Conservation (phyloP, 192 early-diverging fungal genomes). For the Coemansia sp. region DNA sequence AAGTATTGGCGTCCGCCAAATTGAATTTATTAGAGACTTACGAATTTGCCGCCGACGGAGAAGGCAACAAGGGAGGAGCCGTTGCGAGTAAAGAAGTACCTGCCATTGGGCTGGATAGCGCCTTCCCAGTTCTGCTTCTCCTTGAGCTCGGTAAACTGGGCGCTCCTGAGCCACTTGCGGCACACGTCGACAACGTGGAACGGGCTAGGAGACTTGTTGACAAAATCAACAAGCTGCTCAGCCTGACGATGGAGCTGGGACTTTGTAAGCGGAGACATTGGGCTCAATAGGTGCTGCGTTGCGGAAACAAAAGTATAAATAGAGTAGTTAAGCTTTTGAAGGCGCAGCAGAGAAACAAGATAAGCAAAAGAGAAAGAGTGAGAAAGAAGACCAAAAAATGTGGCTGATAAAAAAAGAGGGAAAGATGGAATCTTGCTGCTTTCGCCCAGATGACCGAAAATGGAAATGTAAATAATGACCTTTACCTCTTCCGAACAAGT, state of each 20-base stretch:
- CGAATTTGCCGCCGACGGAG: constrained; percentile 85
- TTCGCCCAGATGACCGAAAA: neutral
- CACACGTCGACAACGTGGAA: constrained; percentile 94
- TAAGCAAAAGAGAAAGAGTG: neutral
- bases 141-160: constrained; percentile 84
- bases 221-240: constrained; percentile 76
- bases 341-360: constrained; percentile 1
- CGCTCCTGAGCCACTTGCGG: constrained; percentile 64
- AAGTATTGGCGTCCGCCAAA: neutral
- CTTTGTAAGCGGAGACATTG: constrained; percentile 45
- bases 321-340: neutral
- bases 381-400: neutral
- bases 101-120: constrained; percentile 70
- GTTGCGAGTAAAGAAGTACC: constrained; percentile 98
- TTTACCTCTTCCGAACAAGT: too few species aligned
- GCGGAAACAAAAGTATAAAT: neutral
- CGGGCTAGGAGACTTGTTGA: constrained; percentile 90
- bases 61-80: constrained; percentile 85
- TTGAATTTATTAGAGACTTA: neutral
- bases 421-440: neutral
- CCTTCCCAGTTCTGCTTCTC: constrained; percentile 84
- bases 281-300: neutral
- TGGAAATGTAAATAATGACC: neutral
- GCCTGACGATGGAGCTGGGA: constrained; percentile 54
- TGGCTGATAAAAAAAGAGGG: neutral